Base-by-base conservation (phyloP, 805 yeast genomes). In the Lipomyces anomalus region DNA sequence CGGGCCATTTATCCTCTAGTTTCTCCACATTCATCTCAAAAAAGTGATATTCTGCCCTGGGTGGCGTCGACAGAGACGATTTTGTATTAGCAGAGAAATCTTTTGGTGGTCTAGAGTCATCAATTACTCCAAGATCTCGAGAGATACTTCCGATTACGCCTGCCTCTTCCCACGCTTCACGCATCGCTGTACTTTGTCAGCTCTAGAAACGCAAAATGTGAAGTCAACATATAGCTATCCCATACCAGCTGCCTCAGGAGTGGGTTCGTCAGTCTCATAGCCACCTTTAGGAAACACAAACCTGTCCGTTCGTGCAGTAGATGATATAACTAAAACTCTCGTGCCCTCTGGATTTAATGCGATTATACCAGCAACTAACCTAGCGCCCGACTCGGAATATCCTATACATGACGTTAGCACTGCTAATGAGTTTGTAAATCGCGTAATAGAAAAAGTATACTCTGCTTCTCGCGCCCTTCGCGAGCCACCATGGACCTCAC, bases 141-240 rank as follows among this genome's bases (percentile, higher is more conserved):
- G 69, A 57, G 3, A 88, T 71, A 16, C 62, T 67, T 5, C 97
- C 95, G 29, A 74, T 75, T 21, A 84, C 84, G 0, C 98, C 98
- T 0, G 95, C 92, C 66, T 92, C 98, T 64, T 92, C 98, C 98
- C 98, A 92, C 0, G 95, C 85, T 61, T 92, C 98, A 48, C 98
- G 71, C 17, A 42, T 22, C 30, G 30, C 30, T 9, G 30, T n/a
- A n/a, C n/a, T n/a, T n/a, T n/a, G n/a, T n/a, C n/a, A n/a, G n/a
- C n/a, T n/a, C n/a, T n/a, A n/a, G n/a, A n/a, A n/a, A n/a, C n/a
- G n/a, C n/a, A n/a, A n/a, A n/a, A n/a, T n/a, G n/a, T n/a, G n/a
- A n/a, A n/a, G n/a, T n/a, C n/a, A n/a, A n/a, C n/a, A n/a, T n/a
- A n/a, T n/a, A n/a, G n/a, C n/a, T n/a, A n/a, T n/a, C n/a, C n/a